Evolutionary conservation across 768 basidiomycete genomes (phyloP).

Genomic region (Rubroboletus satanas): DNA sequence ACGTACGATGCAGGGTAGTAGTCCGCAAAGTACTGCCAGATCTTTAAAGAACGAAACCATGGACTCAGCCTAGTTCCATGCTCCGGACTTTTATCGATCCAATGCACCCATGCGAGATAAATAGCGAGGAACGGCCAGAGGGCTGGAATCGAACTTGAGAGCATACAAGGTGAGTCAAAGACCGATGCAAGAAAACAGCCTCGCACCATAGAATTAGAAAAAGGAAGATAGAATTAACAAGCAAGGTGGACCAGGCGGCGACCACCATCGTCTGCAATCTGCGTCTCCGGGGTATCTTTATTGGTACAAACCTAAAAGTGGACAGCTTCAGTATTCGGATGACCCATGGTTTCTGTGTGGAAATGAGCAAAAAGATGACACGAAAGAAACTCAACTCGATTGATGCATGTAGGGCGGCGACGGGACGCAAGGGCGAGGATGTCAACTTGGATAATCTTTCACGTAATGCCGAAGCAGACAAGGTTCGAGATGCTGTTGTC

Average conservation of each 20-base stretch:
- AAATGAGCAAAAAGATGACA: background rate
- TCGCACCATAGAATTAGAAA: slow-evolving; percentile 83
- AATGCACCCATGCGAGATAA: slow-evolving; percentile 77
- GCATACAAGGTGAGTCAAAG: background rate
- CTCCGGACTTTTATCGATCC: slow-evolving; percentile 74
- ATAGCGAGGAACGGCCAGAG: slow-evolving; percentile 80
- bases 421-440: slow-evolving; percentile 56
- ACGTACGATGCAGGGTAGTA: slow-evolving; percentile 89
- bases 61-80: slow-evolving; percentile 63
- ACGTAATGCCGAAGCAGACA: slow-evolving; percentile 61
- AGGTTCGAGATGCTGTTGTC: slow-evolving; percentile 41
- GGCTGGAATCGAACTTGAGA: slow-evolving; percentile 75
- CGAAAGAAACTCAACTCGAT: slow-evolving; percentile 54
- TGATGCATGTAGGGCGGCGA: slow-evolving; percentile 64
- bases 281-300: slow-evolving; percentile 80
- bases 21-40: slow-evolving; percentile 91
- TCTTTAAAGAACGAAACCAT: slow-evolving; percentile 65
- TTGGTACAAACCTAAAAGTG: slow-evolving; percentile 68
- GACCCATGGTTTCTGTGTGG: background rate
- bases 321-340: background rate
- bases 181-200: background rate
- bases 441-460: slow-evolving; percentile 60
- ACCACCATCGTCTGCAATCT: slow-evolving; percentile 88
- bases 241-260: slow-evolving; percentile 80
- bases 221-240: slow-evolving; percentile 58